These are phyloP conservation scores for Candida sanyaensis DNA, from an alignment of 1,139 yeast species.

Conservation along the genomic window DNA sequence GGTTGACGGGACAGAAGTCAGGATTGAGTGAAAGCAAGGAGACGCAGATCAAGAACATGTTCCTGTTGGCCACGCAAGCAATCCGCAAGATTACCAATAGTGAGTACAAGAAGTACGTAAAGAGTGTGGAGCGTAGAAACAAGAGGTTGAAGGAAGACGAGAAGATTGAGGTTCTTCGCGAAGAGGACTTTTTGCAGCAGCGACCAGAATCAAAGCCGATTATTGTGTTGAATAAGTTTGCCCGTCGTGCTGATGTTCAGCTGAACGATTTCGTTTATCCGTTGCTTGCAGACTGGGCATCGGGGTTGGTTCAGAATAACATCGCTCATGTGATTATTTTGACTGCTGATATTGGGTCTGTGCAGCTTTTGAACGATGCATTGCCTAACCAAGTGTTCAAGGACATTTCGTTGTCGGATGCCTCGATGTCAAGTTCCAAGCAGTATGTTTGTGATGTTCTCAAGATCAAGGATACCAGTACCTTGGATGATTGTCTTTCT, in stretches of 20 bases:
- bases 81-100: slow-evolving; percentile 64
- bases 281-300: slow-evolving; percentile 87
- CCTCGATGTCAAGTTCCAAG: slow-evolving; percentile 69
- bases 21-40: slow-evolving; percentile 88
- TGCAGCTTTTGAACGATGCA: slow-evolving; percentile 65
- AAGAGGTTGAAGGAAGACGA: slow-evolving; percentile 13
- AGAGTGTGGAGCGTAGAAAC: slow-evolving; percentile 20
- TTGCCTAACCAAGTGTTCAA: slow-evolving; percentile 89
- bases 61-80: slow-evolving; percentile 71
- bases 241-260: slow-evolving; percentile 53
- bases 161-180: slow-evolving; percentile 46
- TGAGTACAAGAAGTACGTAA: slow-evolving; percentile 37
- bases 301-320: slow-evolving; percentile 71
- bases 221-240: slow-evolving; percentile 75
- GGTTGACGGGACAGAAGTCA: slow-evolving; percentile 91
- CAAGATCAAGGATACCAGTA: slow-evolving; percentile 26
- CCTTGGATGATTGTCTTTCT: slow-evolving; percentile 57
- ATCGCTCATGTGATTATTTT: slow-evolving; percentile 87
- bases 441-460: slow-evolving; percentile 70
- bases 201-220: slow-evolving; percentile 90
- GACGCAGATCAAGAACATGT: slow-evolving; percentile 78
- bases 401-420: slow-evolving; percentile 75
- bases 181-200: slow-evolving; percentile 80
- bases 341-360: slow-evolving; percentile 81
- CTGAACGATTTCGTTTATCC: slow-evolving; percentile 67